These are phyloP conservation scores for Salvia hispanica DNA, from an alignment of 257 asterid species.

Conservation along the genomic window DNA sequence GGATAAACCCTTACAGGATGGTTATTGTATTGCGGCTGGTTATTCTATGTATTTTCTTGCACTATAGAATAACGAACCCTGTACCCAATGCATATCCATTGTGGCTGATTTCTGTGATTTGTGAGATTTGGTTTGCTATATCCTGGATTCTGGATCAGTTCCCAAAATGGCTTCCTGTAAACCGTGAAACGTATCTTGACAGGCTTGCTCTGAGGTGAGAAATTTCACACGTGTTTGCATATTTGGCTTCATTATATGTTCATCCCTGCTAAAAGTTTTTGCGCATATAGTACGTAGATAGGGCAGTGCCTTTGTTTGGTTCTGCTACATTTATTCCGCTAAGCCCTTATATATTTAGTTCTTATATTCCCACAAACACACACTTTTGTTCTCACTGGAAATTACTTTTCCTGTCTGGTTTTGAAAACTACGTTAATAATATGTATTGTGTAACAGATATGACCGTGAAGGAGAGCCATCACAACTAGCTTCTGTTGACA, in stretches of 20 bases:
- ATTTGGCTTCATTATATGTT: not conserved
- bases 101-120: too few species aligned
- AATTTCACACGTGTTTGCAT: not conserved
- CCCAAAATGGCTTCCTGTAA: slow-evolving; percentile 97
- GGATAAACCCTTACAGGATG: slow-evolving; percentile 98
- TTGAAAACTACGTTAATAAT: slow-evolving; percentile 25
- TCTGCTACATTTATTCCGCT: not conserved
- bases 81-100: too few species aligned
- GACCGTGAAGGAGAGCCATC: slow-evolving; percentile 99
- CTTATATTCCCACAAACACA: slow-evolving; percentile 8
- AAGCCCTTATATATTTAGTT: slow-evolving; percentile 12
- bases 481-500: slow-evolving; percentile 97
- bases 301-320: slow-evolving; percentile 6
- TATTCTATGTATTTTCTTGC: slow-evolving; percentile 82
- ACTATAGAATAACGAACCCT: slow-evolving; percentile 84
- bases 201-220: slow-evolving; percentile 91
- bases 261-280: slow-evolving; percentile 5
- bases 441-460: slow-evolving; percentile 53
- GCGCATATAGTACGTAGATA: slow-evolving; percentile 6
- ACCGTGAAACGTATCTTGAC: slow-evolving; percentile 97
- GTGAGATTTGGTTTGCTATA: too few species aligned
- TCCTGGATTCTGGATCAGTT: slow-evolving; percentile 31
- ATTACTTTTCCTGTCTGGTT: slow-evolving; percentile 28
- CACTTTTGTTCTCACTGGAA: not conserved
- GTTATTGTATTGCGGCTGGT: slow-evolving; percentile 87